phyloP scores from a whole-genome alignment of 2,329 filamentous ascomycete species.

The Neonectria coccinea region DNA sequence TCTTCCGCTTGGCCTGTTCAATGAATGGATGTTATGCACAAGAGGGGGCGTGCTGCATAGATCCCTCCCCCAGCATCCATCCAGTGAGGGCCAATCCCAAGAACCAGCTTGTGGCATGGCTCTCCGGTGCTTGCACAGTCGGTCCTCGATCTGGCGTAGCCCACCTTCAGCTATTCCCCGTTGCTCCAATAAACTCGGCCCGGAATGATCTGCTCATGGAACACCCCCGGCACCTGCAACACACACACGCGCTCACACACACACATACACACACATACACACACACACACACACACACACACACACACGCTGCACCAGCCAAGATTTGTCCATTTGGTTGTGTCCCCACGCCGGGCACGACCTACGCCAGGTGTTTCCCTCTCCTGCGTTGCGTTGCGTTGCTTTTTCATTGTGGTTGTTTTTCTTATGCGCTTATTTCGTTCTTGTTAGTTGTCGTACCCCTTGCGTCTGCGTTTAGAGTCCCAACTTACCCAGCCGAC shows the following conservation, averaged over 20 bases:
- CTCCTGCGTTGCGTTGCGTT: conserved; percentile 6
- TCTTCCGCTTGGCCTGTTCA: background rate
- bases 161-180: conserved; percentile 37
- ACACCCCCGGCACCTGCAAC: conserved; percentile 22
- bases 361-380: conserved; percentile 8
- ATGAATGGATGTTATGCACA: conserved; percentile 2
- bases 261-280: background rate
- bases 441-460: background rate
- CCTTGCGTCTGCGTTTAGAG: background rate
- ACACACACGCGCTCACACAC: background rate
- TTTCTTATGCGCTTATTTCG: background rate
- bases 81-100: conserved; percentile 25
- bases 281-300: conserved; percentile 2
- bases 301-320: background rate
- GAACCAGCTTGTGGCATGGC: conserved; percentile 30
- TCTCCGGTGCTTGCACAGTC: conserved; percentile 23
- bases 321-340: conserved; percentile 5
- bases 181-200: conserved; percentile 39
- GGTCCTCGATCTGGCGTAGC: conserved; percentile 33
- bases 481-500: too few species aligned
- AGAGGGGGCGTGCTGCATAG: conserved; percentile 7
- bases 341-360: conserved; percentile 11
- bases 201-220: conserved; percentile 42
- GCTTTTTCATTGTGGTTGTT: conserved; percentile 3
- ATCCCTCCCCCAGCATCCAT: background rate